A percentile compares a stretch with the other conserved stretches of the same genome.
Evolutionary conservation across 2,329 filamentous ascomycete species (phyloP).

Genomic region (Paecilomyces niveus): DNA sequence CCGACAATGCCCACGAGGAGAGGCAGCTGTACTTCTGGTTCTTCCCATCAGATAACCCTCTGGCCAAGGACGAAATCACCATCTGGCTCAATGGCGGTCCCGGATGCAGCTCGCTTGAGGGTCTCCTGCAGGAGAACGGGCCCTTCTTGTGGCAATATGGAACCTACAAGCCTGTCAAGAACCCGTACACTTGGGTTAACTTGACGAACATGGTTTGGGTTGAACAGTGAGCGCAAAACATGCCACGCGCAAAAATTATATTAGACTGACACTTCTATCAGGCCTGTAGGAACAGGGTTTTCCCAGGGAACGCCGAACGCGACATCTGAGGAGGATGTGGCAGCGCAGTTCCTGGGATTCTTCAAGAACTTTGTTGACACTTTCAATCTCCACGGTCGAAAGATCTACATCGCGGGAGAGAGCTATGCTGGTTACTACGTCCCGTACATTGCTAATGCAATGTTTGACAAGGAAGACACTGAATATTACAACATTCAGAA

Average conservation of each 20-base stretch:
- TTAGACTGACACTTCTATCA: constrained; percentile 14
- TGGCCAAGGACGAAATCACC: constrained; percentile 35
- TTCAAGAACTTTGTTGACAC: constrained; percentile 70
- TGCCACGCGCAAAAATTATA: constrained; percentile 5
- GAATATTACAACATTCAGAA: constrained; percentile 62
- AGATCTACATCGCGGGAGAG: constrained; percentile 69
- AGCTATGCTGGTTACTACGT: constrained; percentile 65
- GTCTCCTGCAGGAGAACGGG: constrained; percentile 70
- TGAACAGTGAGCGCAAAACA: constrained; percentile 45
- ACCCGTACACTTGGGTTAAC: constrained; percentile 67
- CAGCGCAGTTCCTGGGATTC: constrained; percentile 66
- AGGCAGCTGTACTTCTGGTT: constrained; percentile 43
- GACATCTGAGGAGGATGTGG: constrained; percentile 60
- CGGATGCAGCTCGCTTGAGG: constrained; percentile 55
- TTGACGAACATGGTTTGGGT: constrained; percentile 72
- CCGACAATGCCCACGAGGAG: constrained; percentile 36
- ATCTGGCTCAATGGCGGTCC: constrained; percentile 49
- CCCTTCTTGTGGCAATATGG: constrained; percentile 66
- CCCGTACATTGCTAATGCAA: constrained; percentile 66
- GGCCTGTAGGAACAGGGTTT: constrained; percentile 58
- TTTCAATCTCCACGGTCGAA: constrained; percentile 60
- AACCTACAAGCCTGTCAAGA: constrained; percentile 57
- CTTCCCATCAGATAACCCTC: constrained; percentile 37
- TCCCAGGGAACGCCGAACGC: constrained; percentile 59
- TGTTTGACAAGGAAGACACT: constrained; percentile 63